phyloP scores from a whole-genome alignment of 495 filamentous ascomycete species.

The Arthonia radiata region DNA sequence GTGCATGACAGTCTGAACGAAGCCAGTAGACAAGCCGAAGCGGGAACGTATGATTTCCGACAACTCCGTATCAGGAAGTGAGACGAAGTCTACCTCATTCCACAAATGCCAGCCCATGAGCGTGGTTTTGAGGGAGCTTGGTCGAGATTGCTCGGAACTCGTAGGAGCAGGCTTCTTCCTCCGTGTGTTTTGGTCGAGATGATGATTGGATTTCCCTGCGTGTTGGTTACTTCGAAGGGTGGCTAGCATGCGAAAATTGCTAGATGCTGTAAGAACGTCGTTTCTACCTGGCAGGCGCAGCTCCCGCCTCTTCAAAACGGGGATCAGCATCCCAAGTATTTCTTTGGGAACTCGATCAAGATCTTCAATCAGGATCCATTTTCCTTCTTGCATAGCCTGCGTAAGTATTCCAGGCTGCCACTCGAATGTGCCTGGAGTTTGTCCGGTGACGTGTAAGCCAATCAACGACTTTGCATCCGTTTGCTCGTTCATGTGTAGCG shows the following conservation, averaged over 20 bases:
- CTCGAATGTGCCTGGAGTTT: constrained; percentile 59
- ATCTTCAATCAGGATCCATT: constrained; percentile 94
- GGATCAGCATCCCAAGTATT: constrained; percentile 71
- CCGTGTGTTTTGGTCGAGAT: no score
- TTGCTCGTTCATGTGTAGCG: constrained; percentile 87
- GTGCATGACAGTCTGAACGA: no score
- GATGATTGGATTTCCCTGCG: no score
- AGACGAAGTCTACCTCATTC: no score
- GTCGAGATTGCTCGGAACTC: no score
- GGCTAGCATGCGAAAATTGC: constrained; percentile 72
- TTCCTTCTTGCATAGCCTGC: constrained; percentile 73
- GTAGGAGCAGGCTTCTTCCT: no score
- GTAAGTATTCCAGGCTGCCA: constrained; percentile 92
- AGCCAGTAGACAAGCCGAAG: no score
- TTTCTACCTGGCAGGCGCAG: constrained; percentile 68
- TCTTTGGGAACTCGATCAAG: constrained; percentile 89
- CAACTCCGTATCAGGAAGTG: no score
- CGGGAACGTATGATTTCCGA: no score
- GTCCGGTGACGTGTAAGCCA: constrained; percentile 73
- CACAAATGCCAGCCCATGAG: no score
- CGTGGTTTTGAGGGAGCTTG: no score
- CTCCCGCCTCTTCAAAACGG: constrained; percentile 70
- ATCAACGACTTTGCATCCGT: constrained; percentile 88
- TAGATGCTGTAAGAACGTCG: constrained; percentile 56
- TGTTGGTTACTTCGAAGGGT: no score